Evolutionary conservation across 1,139 yeast genomes (phyloP), one percentile per base, ranked within the genome.

Genomic region (Diutina rugosa): DNA sequence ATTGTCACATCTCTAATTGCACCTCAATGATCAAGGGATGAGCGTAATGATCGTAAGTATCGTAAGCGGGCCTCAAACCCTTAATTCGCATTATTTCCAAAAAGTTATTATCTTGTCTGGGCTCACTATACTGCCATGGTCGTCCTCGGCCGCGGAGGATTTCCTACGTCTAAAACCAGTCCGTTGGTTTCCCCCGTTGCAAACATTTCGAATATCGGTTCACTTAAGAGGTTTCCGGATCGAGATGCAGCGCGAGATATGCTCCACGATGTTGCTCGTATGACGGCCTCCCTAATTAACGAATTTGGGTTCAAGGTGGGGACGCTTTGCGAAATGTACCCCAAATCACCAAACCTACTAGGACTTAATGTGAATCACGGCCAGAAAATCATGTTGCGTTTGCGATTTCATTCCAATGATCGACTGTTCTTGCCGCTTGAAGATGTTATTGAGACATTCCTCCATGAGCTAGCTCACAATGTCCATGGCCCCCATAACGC

Each of bases 311-410:
- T 88, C 65, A 80, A 78, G 58, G 93, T 91, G 3, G 84, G 82
- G 0, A 72, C 80, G 0, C 68, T 93, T 26, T 81, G 88, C 62
- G 99, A 93, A 69, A 88, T 93, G 81, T 87, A 74, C 62, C 98
- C 98, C n/a, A 84, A 79, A 61, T 77, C 81, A 63, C 73, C 78
- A 1, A 71, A 78, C 46, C 69, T 93, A 41, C 71, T 91, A 16
- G 98, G 99, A 0, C 69, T 90, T 59, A 93, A 93, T 69, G 90
- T 90, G n/a, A 89, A 90, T 64, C 71, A 71, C n/a, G 98, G 98
- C 0, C 75, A 73, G 60, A 87, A 87, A 67, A 84, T 93, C 26
- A 77, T 87, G 67, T 65, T 93, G 10, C 69, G 98, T 57, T 72
- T 93, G 54, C 72, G 98, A 57, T 79, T 79, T 51, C 80, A 82